Conservation (phyloP, 2,329 filamentous ascomycete genomes). For the Alternaria ethzedia region DNA sequence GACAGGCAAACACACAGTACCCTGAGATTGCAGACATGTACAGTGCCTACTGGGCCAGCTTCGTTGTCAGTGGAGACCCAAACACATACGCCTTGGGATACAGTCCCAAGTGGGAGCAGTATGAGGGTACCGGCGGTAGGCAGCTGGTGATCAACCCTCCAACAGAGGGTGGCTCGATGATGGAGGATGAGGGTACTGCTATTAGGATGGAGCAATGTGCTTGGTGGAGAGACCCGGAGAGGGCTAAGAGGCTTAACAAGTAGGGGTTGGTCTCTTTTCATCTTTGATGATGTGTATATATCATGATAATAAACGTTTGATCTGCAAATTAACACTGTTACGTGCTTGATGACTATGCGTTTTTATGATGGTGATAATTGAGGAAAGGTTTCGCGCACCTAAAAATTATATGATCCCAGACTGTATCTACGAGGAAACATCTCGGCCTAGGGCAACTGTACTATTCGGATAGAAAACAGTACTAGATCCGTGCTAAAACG, state of each 20-base stretch:
- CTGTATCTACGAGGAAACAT: too few relatives aligned
- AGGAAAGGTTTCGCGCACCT: too few relatives aligned
- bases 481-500: background rate
- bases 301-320: background rate
- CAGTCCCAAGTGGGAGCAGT: constrained; percentile 39
- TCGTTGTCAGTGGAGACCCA: constrained; percentile 44
- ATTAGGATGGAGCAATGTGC: constrained; percentile 39
- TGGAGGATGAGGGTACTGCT: constrained; percentile 34
- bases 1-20: constrained; percentile 30
- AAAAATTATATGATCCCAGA: too few relatives aligned
- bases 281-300: background rate
- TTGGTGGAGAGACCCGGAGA: constrained; percentile 43
- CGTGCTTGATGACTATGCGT: too few relatives aligned
- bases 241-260: constrained; percentile 41
- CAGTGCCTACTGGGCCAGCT: constrained; percentile 45
- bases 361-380: too few relatives aligned
- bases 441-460: too few relatives aligned
- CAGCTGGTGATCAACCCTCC: constrained; percentile 34
- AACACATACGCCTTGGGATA: constrained; percentile 33
- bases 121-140: constrained; percentile 18
- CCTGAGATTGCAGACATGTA: constrained; percentile 42
- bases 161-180: constrained; percentile 26
- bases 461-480: too few relatives aligned
- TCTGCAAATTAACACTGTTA: background rate
- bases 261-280: constrained; percentile 2